Evolutionary conservation across 768 basidiomycete genomes (phyloP), one percentile per base, ranked within the genome.

Genomic region (Rickenella mellea): DNA sequence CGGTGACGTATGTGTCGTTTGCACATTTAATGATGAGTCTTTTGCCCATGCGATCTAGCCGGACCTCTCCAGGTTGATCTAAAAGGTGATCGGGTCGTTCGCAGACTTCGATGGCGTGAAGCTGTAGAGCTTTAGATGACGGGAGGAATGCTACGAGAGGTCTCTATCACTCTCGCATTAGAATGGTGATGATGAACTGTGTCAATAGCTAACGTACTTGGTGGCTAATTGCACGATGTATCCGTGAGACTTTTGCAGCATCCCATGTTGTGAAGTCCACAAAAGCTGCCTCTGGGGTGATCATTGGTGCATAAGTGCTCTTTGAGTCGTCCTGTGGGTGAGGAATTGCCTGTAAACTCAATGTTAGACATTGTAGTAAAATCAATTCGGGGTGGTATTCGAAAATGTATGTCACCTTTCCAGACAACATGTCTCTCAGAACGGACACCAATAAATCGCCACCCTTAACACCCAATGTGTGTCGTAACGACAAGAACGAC

Each of bases 401-500:
- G 36, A 28, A 19, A 35, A 31, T 24, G 33, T 15, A 25, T 43
- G 66, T 42, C 48, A 82, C 83, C 45, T 55, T 74, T 37, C 75
- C 80, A 1, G 55, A 51, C 15, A 75, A 58, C 64, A 90, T 76
- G 24, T 74, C 67, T 30, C 83, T 70, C 10, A 94, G 59, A 12
- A 83, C 74, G 3, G 75, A 64, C 2, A 90, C 84, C 15, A 96
- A 66, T 2, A 91, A 61, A 26, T 69, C 61, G 0, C 86, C 91
- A 0, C 89, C 90, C 24, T 64, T 59, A 1, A 56, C 52, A 0
- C 80, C 88, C 12, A 94, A 68, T 0, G 48, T 52, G 15, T 78
- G 71, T 2, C 84, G 66, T 44, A 93, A 57, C 0, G 61, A 53
- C 2, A 59, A 46, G 59, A 83, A 93, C 15, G 69, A 69, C 1